Evolutionary conservation across 805 yeast genomes (phyloP), one percentile per base, ranked within the genome.

Genomic region (Yamadazyma sp.): DNA sequence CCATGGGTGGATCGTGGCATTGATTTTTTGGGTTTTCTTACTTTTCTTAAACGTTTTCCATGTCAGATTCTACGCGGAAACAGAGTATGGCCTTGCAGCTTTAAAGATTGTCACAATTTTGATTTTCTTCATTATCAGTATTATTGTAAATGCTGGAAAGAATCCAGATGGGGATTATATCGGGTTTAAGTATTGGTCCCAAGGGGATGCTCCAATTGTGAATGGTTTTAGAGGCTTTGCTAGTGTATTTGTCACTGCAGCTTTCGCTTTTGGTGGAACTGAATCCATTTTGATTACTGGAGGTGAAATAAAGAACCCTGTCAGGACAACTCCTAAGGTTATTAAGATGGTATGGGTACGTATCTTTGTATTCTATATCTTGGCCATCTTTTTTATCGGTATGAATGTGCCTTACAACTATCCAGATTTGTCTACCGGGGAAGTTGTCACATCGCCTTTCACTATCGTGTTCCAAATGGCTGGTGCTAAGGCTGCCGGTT

Each of bases 81-180:
- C 65, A 15, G 73, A 67, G 46, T 67, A 64, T 43, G 56, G 57
- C 49, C 53, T 67, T 31, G 66, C 71, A 18, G 27, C 62, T 13
- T 53, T 67, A 35, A 67, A 67, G 46, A 70, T 77, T 5, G 52
- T 79, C 2, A 75, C 86, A 12, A 71, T 80, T 26, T 44, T 75
- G 8, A 78, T 78, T 5, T 78, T 75, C 51, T 77, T 78, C 57
- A 73, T 75, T 18, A 54, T 78, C 35, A 71, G 81, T 38, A 60
- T 80, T 40, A 69, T 77, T 6, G 79, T 73, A 33, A 77, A 76
- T 48, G 77, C 71, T 15, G 84, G 84, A 28, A 80, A 79, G 33
- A 78, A 78, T 45, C 63, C 66, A 8, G 23, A 39, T n/a, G 57
- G 64, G 35, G 62, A 59, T 29, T 67, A 66, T 46, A 59, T 65